Evolutionary conservation across 139 green algal genomes (phyloP).

Genomic region (Closterium sp.): DNA sequence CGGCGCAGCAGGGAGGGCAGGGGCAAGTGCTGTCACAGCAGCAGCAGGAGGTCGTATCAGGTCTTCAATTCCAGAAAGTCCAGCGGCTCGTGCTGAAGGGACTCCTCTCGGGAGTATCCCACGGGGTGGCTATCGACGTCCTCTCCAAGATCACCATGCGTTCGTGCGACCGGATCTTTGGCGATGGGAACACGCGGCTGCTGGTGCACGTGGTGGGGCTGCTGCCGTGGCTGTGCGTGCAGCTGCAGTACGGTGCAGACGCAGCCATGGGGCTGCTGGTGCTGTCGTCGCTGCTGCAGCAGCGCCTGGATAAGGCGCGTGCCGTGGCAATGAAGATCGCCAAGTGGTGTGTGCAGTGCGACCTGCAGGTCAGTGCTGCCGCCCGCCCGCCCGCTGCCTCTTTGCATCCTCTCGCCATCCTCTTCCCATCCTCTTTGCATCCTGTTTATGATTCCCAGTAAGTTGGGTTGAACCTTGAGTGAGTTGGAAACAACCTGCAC

Average conservation of each 20-base stretch:
- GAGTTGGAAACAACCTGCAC: background rate
- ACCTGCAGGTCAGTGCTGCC: constrained; percentile 28
- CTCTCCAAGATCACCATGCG: constrained; percentile 53
- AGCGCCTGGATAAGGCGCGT: constrained; percentile 18
- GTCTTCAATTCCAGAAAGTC: constrained; percentile 47
- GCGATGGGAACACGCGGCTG: constrained; percentile 63
- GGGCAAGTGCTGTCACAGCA: background rate
- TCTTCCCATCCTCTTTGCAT: background rate
- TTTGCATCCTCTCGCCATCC: background rate
- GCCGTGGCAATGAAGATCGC: constrained; percentile 32
- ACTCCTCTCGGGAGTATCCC: constrained; percentile 66
- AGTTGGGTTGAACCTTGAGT: background rate
- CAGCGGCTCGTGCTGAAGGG: constrained; percentile 84
- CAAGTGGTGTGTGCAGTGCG: constrained; percentile 23
- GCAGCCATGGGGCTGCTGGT: background rate
- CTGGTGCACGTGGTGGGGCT: constrained; percentile 65
- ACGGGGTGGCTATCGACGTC: constrained; percentile 45
- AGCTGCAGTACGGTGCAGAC: constrained; percentile 49
- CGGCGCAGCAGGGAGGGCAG: constrained; percentile 22
- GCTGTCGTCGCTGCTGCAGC: constrained; percentile 9
- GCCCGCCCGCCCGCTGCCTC: background rate
- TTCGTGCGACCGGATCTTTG: constrained; percentile 66
- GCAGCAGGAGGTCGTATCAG: background rate
- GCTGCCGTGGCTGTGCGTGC: constrained; percentile 72
- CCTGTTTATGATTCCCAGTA: background rate